phyloP scores from a whole-genome alignment of 2,329 filamentous ascomycete genomes.

The Geoglossum cookeanum region DNA sequence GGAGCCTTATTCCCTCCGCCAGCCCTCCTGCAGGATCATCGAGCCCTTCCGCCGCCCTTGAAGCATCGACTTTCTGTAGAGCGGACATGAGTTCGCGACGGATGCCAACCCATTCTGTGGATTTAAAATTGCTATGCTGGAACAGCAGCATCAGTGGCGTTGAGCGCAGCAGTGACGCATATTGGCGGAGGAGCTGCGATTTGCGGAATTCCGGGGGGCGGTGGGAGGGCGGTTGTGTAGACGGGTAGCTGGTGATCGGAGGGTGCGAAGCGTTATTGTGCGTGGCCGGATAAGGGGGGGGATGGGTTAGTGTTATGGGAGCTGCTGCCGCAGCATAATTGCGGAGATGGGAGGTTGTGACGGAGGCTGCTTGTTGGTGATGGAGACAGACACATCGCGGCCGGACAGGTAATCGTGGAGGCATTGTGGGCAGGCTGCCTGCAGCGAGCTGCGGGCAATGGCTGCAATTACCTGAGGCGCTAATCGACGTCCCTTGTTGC shows the following conservation, averaged over 20 bases:
- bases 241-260: conserved; percentile 31
- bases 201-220: conserved; percentile 76
- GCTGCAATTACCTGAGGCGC: not conserved
- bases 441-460: not conserved
- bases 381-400: conserved; percentile 14
- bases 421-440: conserved; percentile 22
- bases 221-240: conserved; percentile 70
- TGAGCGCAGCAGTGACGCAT: conserved; percentile 73
- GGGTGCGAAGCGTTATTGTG: conserved; percentile 22
- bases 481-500: not conserved
- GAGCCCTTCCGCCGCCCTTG: conserved; percentile 37
- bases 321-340: conserved; percentile 14
- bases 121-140: conserved; percentile 58
- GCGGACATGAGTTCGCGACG: conserved; percentile 47
- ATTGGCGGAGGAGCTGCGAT: conserved; percentile 69
- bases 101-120: conserved; percentile 55
- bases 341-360: conserved; percentile 15
- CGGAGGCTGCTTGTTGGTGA: conserved; percentile 10
- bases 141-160: conserved; percentile 75
- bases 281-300: conserved; percentile 32
- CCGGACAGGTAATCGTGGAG: conserved; percentile 30
- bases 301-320: conserved; percentile 14
- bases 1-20: conserved; percentile 48
- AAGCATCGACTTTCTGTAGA: conserved; percentile 44
- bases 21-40: conserved; percentile 29